Evolutionary conservation across 768 basidiomycete species (phyloP), one percentile per base, ranked within the genome.

Genomic region (Naganishia kalamii): DNA sequence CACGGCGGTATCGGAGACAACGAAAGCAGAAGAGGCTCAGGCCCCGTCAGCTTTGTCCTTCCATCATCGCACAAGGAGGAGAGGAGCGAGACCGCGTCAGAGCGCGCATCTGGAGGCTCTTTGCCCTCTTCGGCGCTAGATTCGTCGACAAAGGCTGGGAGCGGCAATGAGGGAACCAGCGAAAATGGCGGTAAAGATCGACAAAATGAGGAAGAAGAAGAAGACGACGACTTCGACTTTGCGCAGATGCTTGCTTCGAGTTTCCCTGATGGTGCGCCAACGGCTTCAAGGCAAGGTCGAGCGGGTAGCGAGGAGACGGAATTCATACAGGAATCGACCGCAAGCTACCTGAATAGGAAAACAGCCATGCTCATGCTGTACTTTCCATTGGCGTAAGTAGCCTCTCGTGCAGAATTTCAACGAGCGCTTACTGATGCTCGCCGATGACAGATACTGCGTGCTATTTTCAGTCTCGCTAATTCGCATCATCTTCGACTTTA

Each of bases 381-480:
- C 66, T 78, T 78, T 60, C 76, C 75, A 19, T 69, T 74, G 3
- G 77, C 29, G 76, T 77, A 63, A 74, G 76, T 74, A 5, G n/a
- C 35, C 8, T 40, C 7, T 40, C 33, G 3, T 62, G 23, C 46
- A 4, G 30, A 13, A 21, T 4, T n/a, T 4, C 19, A 33, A 23
- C 30, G 3, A 32, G 25, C 27, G n/a, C 8, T 19, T 17, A 25
- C 4, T 35, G 30, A 27, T 50, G 2, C n/a, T 49, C 48, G 48
- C 15, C 29, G 23, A 25, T 33, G 15, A 3, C 54, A 74, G 72
- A 15, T 79, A 79, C 65, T 65, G 76, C 35, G 40, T 75, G 13
- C 66, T 79, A 32, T 79, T 79, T 61, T 77, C 77, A 0, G 75
- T 79, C 13, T 79, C 78, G 0, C 60, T 79, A 19, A 69, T 79